These are phyloP conservation scores for Abelmoschus esculentus DNA, from an alignment of 345 rosid species.

Conservation along the genomic window DNA sequence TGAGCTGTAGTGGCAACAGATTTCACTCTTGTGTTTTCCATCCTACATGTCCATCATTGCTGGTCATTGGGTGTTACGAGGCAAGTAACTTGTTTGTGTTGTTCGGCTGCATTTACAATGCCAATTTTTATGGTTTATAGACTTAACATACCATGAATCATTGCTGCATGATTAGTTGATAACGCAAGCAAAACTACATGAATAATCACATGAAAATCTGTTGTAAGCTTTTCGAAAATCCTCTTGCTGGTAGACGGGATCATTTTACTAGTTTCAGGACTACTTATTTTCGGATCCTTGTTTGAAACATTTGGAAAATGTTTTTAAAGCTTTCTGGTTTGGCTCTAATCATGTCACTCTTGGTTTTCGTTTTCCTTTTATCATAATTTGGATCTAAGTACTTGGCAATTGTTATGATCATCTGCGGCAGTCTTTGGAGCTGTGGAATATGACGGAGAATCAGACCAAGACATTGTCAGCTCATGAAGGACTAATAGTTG, in stretches of 20 bases:
- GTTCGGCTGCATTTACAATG: not conserved
- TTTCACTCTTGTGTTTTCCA: constrained; percentile 90
- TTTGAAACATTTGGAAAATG: too few species aligned
- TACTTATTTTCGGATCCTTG: too few species aligned
- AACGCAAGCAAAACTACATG: not conserved
- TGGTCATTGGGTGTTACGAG: constrained; percentile 96
- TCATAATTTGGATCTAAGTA: not conserved
- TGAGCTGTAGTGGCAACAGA: constrained; percentile 81
- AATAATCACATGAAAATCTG: not conserved
- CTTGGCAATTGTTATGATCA: not conserved
- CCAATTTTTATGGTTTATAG: not conserved
- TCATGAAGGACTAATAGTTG: constrained; percentile 73
- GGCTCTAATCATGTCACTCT: too few species aligned
- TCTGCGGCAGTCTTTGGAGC: constrained; percentile 68
- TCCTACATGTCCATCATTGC: constrained; percentile 61
- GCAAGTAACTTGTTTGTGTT: constrained; percentile 25
- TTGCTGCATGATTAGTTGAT: not conserved
- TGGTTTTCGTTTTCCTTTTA: too few species aligned
- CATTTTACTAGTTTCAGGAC: too few species aligned
- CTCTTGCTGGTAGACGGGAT: too few species aligned
- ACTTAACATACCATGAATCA: not conserved
- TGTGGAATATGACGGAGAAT: constrained; percentile 83
- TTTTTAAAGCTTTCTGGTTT: too few species aligned
- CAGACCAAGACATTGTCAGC: constrained; percentile 75
- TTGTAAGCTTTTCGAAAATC: too few species aligned